Conservation (phyloP, 164 flowering plant species). For the Nymphaea thermarum region DNA sequence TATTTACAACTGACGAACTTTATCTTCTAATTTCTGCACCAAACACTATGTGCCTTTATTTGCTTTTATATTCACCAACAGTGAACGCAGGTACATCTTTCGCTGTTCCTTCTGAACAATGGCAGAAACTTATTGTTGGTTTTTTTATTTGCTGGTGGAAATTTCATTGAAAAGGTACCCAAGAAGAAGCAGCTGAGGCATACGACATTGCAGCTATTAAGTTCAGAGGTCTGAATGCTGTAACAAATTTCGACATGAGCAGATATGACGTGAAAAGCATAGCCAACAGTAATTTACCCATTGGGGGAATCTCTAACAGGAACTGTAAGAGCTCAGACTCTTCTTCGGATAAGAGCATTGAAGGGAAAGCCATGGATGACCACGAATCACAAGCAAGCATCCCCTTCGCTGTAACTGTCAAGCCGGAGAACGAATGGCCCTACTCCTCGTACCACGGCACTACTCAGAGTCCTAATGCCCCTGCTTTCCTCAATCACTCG, state of each 20-base stretch:
- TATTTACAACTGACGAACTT: not conserved
- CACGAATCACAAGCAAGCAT: conserved; percentile 14
- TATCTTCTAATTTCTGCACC: not conserved
- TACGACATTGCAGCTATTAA: conserved; percentile 86
- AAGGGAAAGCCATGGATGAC: conserved; percentile 10
- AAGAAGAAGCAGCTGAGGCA: conserved; percentile 89
- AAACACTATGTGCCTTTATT: not conserved
- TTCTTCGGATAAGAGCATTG: conserved; percentile 14
- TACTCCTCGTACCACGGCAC: conserved; percentile 16
- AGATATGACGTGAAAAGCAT: conserved; percentile 73
- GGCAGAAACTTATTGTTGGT: not conserved
- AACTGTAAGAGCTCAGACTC: conserved; percentile 30
- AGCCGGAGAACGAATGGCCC: conserved; percentile 20
- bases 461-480: conserved; percentile 4
- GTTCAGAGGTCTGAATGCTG: conserved; percentile 72
- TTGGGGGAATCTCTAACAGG: conserved; percentile 41
- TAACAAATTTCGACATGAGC: conserved; percentile 79
- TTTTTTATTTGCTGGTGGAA: not conserved
- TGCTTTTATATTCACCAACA: not conserved
- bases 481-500: not conserved
- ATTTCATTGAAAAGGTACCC: conserved; percentile 33
- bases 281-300: conserved; percentile 55
- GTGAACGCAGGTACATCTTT: not conserved
- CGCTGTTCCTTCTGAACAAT: not conserved
- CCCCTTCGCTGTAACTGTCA: conserved; percentile 22